These are phyloP conservation scores for Mycena epipterygia DNA, from an alignment of 768 basidiomycete species.

Conservation along the genomic window DNA sequence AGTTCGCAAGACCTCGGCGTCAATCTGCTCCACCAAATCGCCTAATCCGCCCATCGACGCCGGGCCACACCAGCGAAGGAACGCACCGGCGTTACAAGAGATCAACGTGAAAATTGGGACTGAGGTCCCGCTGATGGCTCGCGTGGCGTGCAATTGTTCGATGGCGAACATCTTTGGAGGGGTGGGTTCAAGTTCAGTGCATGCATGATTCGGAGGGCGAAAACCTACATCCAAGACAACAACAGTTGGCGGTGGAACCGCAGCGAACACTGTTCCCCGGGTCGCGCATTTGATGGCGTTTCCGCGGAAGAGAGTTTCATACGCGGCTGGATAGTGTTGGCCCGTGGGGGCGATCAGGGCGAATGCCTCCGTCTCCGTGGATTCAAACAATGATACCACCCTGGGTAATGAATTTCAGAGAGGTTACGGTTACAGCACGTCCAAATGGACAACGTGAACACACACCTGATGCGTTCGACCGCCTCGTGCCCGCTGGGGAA, in stretches of 20 bases:
- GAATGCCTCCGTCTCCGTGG: not conserved
- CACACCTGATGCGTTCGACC: not conserved
- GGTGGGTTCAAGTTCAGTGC: not conserved
- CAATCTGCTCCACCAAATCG: not conserved
- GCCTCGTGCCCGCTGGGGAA: not conserved
- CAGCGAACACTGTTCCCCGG: not conserved
- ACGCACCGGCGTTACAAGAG: not conserved
- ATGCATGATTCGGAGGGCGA: too few relatives aligned
- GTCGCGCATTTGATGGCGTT: constrained; percentile 13
- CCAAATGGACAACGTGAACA: too few relatives aligned
- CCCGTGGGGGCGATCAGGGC: not conserved
- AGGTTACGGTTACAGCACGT: too few relatives aligned
- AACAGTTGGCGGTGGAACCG: not conserved
- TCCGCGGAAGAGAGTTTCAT: not conserved
- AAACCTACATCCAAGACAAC: constrained; percentile 11
- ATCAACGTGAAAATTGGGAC: constrained; percentile 13
- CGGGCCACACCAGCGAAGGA: constrained; percentile 2
- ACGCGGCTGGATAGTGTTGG: not conserved
- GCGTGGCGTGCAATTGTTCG: constrained; percentile 2
- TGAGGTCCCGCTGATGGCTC: not conserved
- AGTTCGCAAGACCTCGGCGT: constrained; percentile 1
- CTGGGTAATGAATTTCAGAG: not conserved
- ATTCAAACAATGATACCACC: not conserved
- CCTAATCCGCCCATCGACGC: constrained; percentile 13
- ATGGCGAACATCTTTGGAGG: not conserved